Percentiles rank a stretch among this genome's conserved stretches.
Evolutionary conservation across 345 rosid species (phyloP).

Genomic region (Cardamine occulta): DNA sequence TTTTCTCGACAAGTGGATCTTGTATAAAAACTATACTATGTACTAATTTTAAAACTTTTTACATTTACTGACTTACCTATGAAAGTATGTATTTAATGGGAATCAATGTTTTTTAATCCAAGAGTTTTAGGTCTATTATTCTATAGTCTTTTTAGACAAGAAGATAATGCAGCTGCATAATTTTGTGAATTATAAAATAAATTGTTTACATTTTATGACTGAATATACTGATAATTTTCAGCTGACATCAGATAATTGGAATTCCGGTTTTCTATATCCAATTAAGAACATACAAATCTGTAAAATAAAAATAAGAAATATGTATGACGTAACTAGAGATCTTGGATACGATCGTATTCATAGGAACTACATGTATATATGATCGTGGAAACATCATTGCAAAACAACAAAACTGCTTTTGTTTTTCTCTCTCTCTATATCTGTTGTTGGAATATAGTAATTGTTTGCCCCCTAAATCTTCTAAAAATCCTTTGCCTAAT

Average conservation of each 20-base stretch:
- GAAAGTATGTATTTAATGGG: neutral
- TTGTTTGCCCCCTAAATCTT: constrained; percentile 41
- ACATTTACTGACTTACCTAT: neutral
- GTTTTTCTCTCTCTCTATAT: constrained; percentile 14
- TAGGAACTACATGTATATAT: constrained; percentile 10
- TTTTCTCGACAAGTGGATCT: constrained; percentile 19
- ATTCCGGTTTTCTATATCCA: neutral
- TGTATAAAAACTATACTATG: neutral
- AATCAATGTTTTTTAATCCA: neutral
- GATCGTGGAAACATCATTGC: constrained; percentile 45
- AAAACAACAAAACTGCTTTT: constrained; percentile 40
- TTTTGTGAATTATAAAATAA: neutral
- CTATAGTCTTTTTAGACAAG: neutral
- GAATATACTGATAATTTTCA: neutral
- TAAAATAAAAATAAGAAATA: neutral
- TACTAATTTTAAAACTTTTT: neutral
- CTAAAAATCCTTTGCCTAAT: constrained; percentile 44
- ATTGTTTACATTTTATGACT: neutral
- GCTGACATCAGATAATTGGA: neutral
- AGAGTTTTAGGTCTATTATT: neutral
- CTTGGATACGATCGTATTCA: constrained; percentile 1
- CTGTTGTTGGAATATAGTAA: constrained; percentile 26
- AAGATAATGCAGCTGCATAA: neutral
- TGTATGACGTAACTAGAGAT: neutral
- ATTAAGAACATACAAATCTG: neutral